Conservation (phyloP, 371 early-diverging fungal genomes). For the Phascolomyces articulosus region DNA sequence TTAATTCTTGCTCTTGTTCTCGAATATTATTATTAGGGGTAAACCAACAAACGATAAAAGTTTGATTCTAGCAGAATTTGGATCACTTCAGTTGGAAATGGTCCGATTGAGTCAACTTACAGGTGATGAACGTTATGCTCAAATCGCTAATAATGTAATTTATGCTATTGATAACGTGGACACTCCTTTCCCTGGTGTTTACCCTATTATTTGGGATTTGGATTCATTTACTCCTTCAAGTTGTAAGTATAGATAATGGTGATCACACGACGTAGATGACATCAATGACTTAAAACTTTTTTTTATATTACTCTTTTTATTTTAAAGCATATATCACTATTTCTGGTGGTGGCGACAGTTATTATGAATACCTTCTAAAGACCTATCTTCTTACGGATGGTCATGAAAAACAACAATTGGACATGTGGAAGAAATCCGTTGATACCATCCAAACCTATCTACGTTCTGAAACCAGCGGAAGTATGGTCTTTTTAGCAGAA, state of each 20-base stretch:
- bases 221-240: conserved; percentile 33
- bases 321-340: conserved; percentile 48
- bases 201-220: conserved; percentile 63
- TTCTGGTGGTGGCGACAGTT: conserved; percentile 81
- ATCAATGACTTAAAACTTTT: neutral
- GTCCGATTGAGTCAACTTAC: conserved; percentile 82
- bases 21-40: too few species aligned
- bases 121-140: conserved; percentile 66
- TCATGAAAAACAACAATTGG: conserved; percentile 45
- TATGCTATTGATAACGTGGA: conserved; percentile 52
- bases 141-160: conserved; percentile 66
- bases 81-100: conserved; percentile 88
- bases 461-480: conserved; percentile 31
- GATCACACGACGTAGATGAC: too few species aligned
- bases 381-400: conserved; percentile 62
- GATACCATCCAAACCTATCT: conserved; percentile 51
- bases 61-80: conserved; percentile 83
- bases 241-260: conserved; percentile 2
- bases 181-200: conserved; percentile 69
- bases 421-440: conserved; percentile 45
- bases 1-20: too few species aligned
- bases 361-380: conserved; percentile 85
- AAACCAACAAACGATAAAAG: conserved; percentile 21
- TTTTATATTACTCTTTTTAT: conserved; percentile 8
- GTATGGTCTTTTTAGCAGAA: conserved; percentile 42